Evolutionary conservation across 2,329 filamentous ascomycete species (phyloP).

Genomic region (Amauroascus niger): DNA sequence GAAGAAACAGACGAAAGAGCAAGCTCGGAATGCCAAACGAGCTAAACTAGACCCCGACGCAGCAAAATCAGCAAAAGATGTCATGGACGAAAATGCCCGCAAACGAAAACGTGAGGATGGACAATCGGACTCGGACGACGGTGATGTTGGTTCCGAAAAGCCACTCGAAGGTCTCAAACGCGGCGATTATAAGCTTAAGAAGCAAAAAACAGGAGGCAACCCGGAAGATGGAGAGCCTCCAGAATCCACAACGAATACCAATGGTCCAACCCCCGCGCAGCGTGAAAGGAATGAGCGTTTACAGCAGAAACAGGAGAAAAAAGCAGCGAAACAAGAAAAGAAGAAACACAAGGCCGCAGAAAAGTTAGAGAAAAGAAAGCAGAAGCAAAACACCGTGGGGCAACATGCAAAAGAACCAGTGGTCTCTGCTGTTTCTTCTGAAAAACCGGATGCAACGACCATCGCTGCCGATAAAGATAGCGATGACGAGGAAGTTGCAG

Average conservation of each 20-base stretch:
- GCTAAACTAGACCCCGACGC: slow-evolving; percentile 88
- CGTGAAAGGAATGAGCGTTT: slow-evolving; percentile 13
- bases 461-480: slow-evolving; percentile 18
- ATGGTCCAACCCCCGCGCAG: slow-evolving; percentile 1
- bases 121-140: slow-evolving; percentile 38
- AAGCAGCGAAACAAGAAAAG: slow-evolving; percentile 21
- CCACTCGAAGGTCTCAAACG: slow-evolving; percentile 56
- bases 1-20: slow-evolving; percentile 90
- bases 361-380: slow-evolving; percentile 16
- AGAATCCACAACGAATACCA: slow-evolving; percentile 24
- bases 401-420: slow-evolving; percentile 19
- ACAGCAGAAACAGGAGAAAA: slow-evolving; percentile 3
- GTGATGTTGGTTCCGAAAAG: slow-evolving; percentile 36
- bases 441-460: slow-evolving; percentile 2
- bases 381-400: slow-evolving; percentile 19
- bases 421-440: slow-evolving; percentile 3
- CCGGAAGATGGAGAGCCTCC: slow-evolving; percentile 30
- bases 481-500: slow-evolving; percentile 23
- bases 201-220: slow-evolving; percentile 39
- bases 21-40: slow-evolving; percentile 70
- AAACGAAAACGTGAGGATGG: slow-evolving; percentile 69
- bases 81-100: slow-evolving; percentile 72
- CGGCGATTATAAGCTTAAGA: slow-evolving; percentile 35
- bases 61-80: slow-evolving; percentile 81
- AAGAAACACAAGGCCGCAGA: slow-evolving; percentile 17